These are phyloP conservation scores for Carex kokanica DNA, from an alignment of 176 grass and related monocot genomes.

Conservation along the genomic window DNA sequence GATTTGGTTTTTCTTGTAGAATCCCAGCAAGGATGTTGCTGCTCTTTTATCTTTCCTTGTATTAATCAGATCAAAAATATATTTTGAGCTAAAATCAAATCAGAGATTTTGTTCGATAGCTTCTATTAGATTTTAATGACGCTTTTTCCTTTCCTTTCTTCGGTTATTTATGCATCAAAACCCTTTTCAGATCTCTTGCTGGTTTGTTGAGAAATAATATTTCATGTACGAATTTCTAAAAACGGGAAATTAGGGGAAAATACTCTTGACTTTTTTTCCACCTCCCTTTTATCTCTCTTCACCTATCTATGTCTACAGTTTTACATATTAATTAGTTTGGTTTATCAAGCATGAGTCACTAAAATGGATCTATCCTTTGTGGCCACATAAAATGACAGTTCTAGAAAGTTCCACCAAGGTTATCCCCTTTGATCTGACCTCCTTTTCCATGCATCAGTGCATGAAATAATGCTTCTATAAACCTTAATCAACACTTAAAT, in stretches of 20 bases:
- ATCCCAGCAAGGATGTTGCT: conserved; percentile 8
- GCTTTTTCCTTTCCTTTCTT: conserved; percentile 7
- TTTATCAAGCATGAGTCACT: conserved; percentile 6
- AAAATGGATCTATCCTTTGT: conserved; percentile 22
- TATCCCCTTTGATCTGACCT: conserved; percentile 28
- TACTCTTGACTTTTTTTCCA: background rate
- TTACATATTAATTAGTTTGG: conserved; percentile 8
- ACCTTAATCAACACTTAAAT: background rate
- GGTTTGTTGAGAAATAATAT: conserved; percentile 45
- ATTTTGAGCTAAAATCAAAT: conserved; percentile 3
- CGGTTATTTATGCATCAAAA: conserved; percentile 54
- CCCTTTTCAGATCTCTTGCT: conserved; percentile 38
- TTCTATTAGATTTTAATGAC: conserved; percentile 11
- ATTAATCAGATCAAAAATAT: conserved; percentile 12
- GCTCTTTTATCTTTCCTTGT: conserved; percentile 16
- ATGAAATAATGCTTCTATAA: conserved; percentile 72
- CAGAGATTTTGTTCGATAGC: background rate
- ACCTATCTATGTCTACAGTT: background rate
- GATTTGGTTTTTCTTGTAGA: conserved; percentile 17
- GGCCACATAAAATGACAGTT: conserved; percentile 81
- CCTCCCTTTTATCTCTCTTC: conserved; percentile 14
- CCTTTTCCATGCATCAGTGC: conserved; percentile 24
- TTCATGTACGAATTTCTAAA: conserved; percentile 56
- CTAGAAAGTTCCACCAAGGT: conserved; percentile 25
- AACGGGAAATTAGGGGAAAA: background rate